Evolutionary conservation across 805 yeast species (phyloP).

Genomic region (Candida sithepensis): DNA sequence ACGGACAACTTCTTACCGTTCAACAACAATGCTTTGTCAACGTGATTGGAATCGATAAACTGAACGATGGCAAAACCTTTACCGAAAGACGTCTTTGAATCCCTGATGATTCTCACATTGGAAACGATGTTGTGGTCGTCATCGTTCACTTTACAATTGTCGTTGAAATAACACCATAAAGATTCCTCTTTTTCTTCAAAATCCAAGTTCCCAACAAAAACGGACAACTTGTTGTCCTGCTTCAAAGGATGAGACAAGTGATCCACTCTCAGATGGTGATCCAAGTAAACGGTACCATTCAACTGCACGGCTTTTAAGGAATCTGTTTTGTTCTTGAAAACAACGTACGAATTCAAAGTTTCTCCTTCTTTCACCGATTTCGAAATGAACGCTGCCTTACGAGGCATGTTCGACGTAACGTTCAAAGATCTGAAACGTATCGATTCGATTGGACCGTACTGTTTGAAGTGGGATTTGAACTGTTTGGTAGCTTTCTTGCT

Average conservation of each 20-base stretch:
- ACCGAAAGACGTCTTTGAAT: constrained; percentile 89
- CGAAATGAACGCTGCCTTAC: constrained; percentile 85
- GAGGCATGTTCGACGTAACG: constrained; percentile 80
- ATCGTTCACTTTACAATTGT: constrained; percentile 39
- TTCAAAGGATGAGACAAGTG: constrained; percentile 88
- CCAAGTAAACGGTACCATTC: constrained; percentile 66
- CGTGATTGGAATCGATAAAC: constrained; percentile 68
- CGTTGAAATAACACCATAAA: constrained; percentile 75
- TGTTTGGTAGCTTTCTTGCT: constrained; percentile 56
- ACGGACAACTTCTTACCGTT: constrained; percentile 56
- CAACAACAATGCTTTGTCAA: constrained; percentile 75
- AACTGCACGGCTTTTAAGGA: constrained; percentile 44
- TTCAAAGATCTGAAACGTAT: constrained; percentile 91
- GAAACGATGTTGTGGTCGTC: constrained; percentile 53
- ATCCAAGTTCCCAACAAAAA: constrained; percentile 91
- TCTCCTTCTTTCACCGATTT: constrained; percentile 74
- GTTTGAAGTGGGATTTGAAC: constrained; percentile 61
- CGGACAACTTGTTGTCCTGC: constrained; percentile 76
- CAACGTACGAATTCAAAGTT: constrained; percentile 85
- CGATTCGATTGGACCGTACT: constrained; percentile 59
- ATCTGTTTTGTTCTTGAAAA: constrained; percentile 53
- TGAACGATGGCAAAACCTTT: constrained; percentile 97
- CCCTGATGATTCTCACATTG: constrained; percentile 87
- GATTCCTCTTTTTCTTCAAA: constrained; percentile 91
- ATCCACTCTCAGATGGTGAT: constrained; percentile 84